phyloP scores from a whole-genome alignment of 1,139 yeast species.

The Hyphopichia pseudoburtonii region DNA sequence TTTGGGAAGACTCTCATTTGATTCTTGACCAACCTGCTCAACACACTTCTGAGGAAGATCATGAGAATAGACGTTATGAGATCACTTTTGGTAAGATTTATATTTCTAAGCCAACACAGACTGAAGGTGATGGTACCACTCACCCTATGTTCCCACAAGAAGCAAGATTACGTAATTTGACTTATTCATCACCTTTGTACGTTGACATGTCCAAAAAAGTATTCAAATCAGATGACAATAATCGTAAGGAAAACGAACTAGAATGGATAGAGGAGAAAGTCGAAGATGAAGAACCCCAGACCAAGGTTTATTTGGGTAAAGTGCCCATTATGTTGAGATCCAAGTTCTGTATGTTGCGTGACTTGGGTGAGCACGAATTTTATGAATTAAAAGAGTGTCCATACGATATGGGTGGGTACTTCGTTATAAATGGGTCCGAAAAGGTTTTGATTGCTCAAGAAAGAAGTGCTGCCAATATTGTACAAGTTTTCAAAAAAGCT shows the following conservation, averaged over 20 bases:
- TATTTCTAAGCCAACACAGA: slow-evolving; percentile 95
- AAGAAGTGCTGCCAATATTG: slow-evolving; percentile 96
- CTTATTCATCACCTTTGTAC: slow-evolving; percentile 93
- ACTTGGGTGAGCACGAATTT: slow-evolving; percentile 89
- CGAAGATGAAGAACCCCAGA: slow-evolving; percentile 58
- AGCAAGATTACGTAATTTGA: slow-evolving; percentile 91
- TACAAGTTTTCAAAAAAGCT: slow-evolving; percentile 96
- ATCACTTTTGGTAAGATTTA: slow-evolving; percentile 96
- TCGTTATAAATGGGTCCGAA: slow-evolving; percentile 96
- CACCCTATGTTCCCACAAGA: slow-evolving; percentile 98
- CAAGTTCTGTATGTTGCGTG: slow-evolving; percentile 91
- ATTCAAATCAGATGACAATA: slow-evolving; percentile 75
- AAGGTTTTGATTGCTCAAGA: slow-evolving; percentile 98
- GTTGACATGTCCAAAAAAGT: slow-evolving; percentile 95
- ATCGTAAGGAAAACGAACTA: slow-evolving; percentile 58
- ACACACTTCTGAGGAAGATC: slow-evolving; percentile 88
- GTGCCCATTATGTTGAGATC: slow-evolving; percentile 98
- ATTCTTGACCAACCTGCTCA: slow-evolving; percentile 98
- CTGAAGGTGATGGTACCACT: slow-evolving; percentile 99
- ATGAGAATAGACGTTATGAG: slow-evolving; percentile 88
- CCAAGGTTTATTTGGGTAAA: slow-evolving; percentile 88
- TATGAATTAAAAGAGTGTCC: slow-evolving; percentile 98
- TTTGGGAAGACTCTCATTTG: slow-evolving; percentile 92
- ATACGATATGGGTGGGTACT: slow-evolving; percentile 99
- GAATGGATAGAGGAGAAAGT: slow-evolving; percentile 66